Evolutionary conservation across 805 yeast genomes (phyloP).

Genomic region (Scheffersomyces stipitis): DNA sequence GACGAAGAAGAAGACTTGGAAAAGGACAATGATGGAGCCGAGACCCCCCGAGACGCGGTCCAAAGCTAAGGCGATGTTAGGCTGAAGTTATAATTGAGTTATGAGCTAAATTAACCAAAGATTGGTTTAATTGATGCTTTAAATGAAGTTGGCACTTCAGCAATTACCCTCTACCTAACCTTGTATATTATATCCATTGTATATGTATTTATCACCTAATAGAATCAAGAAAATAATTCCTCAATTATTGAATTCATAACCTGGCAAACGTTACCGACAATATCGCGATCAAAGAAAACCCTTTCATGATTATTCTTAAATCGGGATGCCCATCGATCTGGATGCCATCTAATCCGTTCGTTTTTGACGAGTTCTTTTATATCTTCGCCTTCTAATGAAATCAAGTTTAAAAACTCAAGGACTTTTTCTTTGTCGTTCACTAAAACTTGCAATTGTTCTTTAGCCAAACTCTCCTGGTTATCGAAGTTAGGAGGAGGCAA

Average conservation of each 20-base stretch:
- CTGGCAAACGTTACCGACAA: conserved; percentile 30
- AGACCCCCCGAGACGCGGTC: background rate
- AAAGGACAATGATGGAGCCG: conserved; percentile 6
- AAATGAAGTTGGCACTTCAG: too few relatives aligned
- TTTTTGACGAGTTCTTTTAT: conserved; percentile 29
- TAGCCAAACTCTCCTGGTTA: conserved; percentile 3
- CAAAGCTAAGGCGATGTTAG: background rate
- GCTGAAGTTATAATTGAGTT: too few relatives aligned
- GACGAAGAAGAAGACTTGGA: conserved; percentile 19
- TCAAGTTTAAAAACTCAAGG: conserved; percentile 24
- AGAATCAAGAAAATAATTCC: conserved; percentile 1
- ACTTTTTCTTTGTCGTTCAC: conserved; percentile 24
- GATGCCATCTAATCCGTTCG: conserved; percentile 71
- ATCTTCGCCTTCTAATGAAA: conserved; percentile 14
- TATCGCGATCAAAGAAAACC: conserved; percentile 21
- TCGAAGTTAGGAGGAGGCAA: conserved; percentile 11
- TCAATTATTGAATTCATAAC: conserved; percentile 30
- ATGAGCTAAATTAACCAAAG: too few relatives aligned
- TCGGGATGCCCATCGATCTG: conserved; percentile 54
- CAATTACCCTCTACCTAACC: too few relatives aligned
- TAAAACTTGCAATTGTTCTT: conserved; percentile 10
- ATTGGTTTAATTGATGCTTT: too few relatives aligned
- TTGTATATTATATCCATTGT: too few relatives aligned
- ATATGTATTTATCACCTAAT: too few relatives aligned
- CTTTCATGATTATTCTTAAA: conserved; percentile 10